phyloP scores from a whole-genome alignment of 495 filamentous ascomycete species.

The Penicillium subrubescens region DNA sequence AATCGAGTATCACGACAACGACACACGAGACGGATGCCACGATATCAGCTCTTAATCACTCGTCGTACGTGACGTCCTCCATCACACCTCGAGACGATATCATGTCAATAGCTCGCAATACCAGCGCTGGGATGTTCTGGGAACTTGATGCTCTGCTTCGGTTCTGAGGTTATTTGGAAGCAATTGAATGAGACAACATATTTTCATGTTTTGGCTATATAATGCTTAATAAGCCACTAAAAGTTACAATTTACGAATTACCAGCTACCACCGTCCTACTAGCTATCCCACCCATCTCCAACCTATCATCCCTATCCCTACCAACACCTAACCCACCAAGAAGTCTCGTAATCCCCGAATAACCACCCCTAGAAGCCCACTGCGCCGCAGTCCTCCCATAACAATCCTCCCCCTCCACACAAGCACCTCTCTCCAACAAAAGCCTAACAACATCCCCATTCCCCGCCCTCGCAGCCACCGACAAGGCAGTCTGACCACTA shows the following conservation, averaged over 20 bases:
- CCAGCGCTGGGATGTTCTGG: background rate
- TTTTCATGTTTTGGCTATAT: background rate
- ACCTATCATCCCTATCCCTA: background rate
- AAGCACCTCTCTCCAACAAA: background rate
- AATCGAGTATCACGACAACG: background rate
- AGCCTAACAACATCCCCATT: background rate
- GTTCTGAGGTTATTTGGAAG: background rate
- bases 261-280: background rate
- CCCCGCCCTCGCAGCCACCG: background rate
- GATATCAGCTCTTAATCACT: background rate
- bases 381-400: background rate
- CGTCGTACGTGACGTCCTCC: background rate
- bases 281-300: background rate
- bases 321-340: background rate
- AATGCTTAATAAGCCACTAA: background rate
- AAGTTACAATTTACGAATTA: background rate
- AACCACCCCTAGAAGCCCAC: background rate
- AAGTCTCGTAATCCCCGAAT: background rate
- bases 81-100: background rate
- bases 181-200: background rate
- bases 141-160: conserved; percentile 11
- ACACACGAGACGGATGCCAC: background rate
- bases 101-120: background rate
- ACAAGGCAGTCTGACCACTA: background rate
- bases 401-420: background rate